Base-by-base conservation (phyloP, 495 filamentous ascomycete genomes). In the Astrothelium macrocarpum region DNA sequence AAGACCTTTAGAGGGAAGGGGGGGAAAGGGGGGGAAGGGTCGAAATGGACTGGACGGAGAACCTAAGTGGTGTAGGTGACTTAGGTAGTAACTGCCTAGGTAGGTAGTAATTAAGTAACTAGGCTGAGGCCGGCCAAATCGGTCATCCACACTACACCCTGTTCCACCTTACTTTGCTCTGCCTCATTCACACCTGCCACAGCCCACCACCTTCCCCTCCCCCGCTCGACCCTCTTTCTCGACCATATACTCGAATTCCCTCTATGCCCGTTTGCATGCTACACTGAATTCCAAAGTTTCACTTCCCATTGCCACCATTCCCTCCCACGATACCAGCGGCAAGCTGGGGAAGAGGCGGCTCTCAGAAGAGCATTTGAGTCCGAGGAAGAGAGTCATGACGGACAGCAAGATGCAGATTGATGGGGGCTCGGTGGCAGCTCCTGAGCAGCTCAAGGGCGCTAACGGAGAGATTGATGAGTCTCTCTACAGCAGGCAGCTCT, bases 401-500 rank as follows among this genome's bases (percentile, higher is more conserved):
- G 90, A 90, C 74, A 82, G 80, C 77, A 85, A 84, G 65, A 92
- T 96, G 88, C 85, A 96, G 78, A 82, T 94, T 66, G 90, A 95
- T 76, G 84, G 76, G 2, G 34, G 43, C 66, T 77, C 79, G 59
- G 74, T 79, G 63, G 79, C 82, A 46, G 78, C 76, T 42, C 75
- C 80, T 67, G 82, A 85, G 71, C 68, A 78, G 71, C 80, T 87
- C 68, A 84, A 86, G 69, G 78, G 85, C 46, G 77, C 75, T 56
- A 73, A 74, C 28, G 78, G 76, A 71, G 83, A 95, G 68, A 97
- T 99, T 78, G 95, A 99, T 74, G 95, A 99, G 77, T 90, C 89
- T 60, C 83, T 99, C 66, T 99, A 99, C 82, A 96, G 91, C 76
- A 85, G 95, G 63, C 95, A 99, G 77, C 90, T 99, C 79, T 88